Conservation (phyloP, 2,329 filamentous ascomycete species). For the Fusarium xylarioides region DNA sequence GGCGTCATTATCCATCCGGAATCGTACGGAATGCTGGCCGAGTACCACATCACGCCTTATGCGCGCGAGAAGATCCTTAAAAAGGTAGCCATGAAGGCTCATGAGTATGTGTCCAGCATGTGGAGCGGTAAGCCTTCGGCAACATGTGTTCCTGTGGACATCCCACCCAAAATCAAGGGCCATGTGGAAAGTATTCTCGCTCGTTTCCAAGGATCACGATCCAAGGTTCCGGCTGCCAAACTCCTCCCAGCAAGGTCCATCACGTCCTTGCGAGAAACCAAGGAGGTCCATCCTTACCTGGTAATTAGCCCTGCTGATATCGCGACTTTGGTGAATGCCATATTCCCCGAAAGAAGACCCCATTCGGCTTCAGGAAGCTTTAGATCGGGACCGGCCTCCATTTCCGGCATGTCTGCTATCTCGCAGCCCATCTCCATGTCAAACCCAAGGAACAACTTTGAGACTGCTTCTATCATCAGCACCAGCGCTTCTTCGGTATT, state of each 20-base stretch:
- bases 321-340: constrained; percentile 79
- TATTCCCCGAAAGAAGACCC: constrained; percentile 80
- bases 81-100: constrained; percentile 82
- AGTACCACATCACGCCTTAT: constrained; percentile 92
- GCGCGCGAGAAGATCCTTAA: constrained; percentile 83
- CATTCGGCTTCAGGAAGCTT: constrained; percentile 69
- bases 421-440: constrained; percentile 74
- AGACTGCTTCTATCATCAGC: constrained; percentile 76
- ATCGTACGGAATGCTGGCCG: constrained; percentile 79
- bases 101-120: constrained; percentile 82
- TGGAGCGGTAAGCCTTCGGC: constrained; percentile 73
- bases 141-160: constrained; percentile 56
- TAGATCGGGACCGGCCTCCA: constrained; percentile 73
- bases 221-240: constrained; percentile 61
- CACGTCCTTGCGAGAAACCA: constrained; percentile 77
- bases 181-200: constrained; percentile 78
- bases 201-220: constrained; percentile 66
- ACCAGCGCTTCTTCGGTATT: constrained; percentile 77
- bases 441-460: constrained; percentile 64
- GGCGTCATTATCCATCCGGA: constrained; percentile 90
- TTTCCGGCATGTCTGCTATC: constrained; percentile 72
- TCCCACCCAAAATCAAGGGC: constrained; percentile 68
- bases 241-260: constrained; percentile 76
- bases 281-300: constrained; percentile 80
- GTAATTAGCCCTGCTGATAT: constrained; percentile 83